Conservation (phyloP, 1,284 basidiomycete genomes). For the Cutaneotrichosporon cavernicola region DNA sequence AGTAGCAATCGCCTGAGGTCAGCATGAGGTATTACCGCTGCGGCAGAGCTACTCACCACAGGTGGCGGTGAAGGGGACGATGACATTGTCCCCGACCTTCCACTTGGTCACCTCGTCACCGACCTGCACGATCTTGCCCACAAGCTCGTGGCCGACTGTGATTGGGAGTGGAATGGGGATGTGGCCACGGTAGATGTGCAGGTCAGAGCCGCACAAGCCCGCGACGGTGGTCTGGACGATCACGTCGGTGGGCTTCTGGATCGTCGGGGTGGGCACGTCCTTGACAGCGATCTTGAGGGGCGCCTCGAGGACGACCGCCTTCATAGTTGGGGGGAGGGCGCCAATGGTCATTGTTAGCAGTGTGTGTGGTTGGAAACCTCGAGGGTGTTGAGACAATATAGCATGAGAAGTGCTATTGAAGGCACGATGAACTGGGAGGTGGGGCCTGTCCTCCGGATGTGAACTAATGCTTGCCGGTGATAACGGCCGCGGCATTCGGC, state of each 20-base stretch:
- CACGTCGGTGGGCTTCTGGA: constrained; percentile 36
- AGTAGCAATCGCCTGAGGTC: constrained; percentile 47
- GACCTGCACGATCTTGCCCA: constrained; percentile 71
- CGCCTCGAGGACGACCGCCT: constrained; percentile 41
- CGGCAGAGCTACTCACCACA: constrained; percentile 65
- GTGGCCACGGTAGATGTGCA: constrained; percentile 72
- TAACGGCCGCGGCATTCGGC: neutral
- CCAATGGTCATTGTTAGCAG: constrained; percentile 13
- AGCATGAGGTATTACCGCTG: neutral
- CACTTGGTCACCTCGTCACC: constrained; percentile 67
- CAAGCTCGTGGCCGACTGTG: constrained; percentile 71
- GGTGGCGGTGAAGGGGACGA: constrained; percentile 78
- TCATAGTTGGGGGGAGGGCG: constrained; percentile 33
- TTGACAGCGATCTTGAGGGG: constrained; percentile 35
- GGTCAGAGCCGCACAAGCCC: constrained; percentile 63
- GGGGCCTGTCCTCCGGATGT: neutral
- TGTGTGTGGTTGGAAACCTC: neutral
- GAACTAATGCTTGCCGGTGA: neutral
- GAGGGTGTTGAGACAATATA: neutral
- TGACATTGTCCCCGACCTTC: constrained; percentile 74
- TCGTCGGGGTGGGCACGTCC: constrained; percentile 34
- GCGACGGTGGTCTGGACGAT: constrained; percentile 40
- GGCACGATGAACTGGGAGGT: neutral
- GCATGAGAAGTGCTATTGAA: neutral
- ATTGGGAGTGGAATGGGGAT: constrained; percentile 38